These are phyloP conservation scores for Schwanniomyces vanrijiae DNA, from an alignment of 805 yeast genomes.

Conservation along the genomic window DNA sequence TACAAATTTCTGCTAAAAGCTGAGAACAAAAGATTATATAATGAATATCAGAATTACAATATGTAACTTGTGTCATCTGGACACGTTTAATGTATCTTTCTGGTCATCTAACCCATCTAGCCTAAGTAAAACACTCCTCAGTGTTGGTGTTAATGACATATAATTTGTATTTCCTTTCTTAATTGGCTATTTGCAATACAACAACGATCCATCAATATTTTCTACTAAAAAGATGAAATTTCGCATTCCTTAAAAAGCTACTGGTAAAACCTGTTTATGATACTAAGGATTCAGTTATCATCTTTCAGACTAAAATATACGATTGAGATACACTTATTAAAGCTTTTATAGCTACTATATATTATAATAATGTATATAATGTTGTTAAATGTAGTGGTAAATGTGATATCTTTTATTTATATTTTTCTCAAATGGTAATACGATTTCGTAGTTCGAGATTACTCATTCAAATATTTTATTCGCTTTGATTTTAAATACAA, in stretches of 20 bases:
- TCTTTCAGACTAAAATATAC: no score
- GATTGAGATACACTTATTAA: no score
- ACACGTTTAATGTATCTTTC: constrained; percentile 23
- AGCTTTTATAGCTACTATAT: no score
- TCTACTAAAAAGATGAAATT: background rate
- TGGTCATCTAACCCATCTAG: constrained; percentile 15
- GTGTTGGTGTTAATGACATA: background rate
- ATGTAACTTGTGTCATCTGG: constrained; percentile 24
- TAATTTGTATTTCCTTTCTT: background rate
- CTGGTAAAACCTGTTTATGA: no score
- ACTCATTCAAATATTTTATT: no score
- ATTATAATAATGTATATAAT: no score
- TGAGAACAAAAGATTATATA: constrained; percentile 18
- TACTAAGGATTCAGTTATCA: no score
- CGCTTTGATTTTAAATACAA: no score
- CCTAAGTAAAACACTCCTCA: background rate
- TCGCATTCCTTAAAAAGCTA: background rate
- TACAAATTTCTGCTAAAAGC: constrained; percentile 22
- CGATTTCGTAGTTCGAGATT: no score
- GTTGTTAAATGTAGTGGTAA: no score
- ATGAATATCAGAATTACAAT: constrained; percentile 21
- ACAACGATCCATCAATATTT: constrained; percentile 16
- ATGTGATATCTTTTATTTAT: no score
- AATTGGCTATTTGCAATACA: background rate
- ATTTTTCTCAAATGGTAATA: no score